Evolutionary conservation across 1,284 basidiomycete genomes (phyloP).

Genomic region (Leucoagaricus sp.): DNA sequence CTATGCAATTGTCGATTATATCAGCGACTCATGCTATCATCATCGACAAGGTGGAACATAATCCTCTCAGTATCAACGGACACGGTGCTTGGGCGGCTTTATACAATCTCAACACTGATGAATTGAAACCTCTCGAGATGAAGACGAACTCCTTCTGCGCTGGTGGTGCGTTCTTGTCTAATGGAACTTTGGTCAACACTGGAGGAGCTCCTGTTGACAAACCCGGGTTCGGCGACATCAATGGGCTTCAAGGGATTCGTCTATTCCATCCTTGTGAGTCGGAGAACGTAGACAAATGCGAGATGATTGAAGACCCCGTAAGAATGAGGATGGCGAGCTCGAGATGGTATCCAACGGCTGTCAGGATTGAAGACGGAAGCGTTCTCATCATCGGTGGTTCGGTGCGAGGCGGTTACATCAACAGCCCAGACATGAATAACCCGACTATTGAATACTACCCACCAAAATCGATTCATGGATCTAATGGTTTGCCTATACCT

Average conservation of each 20-base stretch:
- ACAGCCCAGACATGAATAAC: slow-evolving; percentile 77
- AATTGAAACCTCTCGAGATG: slow-evolving; percentile 63
- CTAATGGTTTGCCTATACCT: slow-evolving; percentile 64
- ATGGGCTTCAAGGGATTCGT: slow-evolving; percentile 76
- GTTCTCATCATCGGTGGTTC: slow-evolving; percentile 83
- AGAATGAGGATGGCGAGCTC: slow-evolving; percentile 69
- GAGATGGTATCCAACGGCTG: slow-evolving; percentile 76
- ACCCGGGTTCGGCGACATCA: slow-evolving; percentile 73
- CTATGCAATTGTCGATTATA: slow-evolving; percentile 78
- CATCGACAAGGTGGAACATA: slow-evolving; percentile 85
- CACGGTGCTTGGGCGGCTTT: slow-evolving; percentile 82
- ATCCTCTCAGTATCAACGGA: slow-evolving; percentile 68
- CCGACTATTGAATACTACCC: slow-evolving; percentile 83
- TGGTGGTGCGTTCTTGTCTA: slow-evolving; percentile 74
- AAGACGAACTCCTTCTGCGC: slow-evolving; percentile 87
- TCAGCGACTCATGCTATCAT: slow-evolving; percentile 72
- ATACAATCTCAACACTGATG: slow-evolving; percentile 67
- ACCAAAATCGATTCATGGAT: slow-evolving; percentile 70
- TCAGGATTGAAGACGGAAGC: slow-evolving; percentile 74
- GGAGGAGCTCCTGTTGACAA: slow-evolving; percentile 80
- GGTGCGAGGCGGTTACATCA: slow-evolving; percentile 80
- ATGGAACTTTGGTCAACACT: slow-evolving; percentile 75
- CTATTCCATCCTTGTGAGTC: slow-evolving; percentile 71
- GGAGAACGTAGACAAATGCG: slow-evolving; percentile 48
- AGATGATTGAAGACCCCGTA: slow-evolving; percentile 65